Conservation (phyloP, 1,139 yeast species). For the Pichia sp. region DNA sequence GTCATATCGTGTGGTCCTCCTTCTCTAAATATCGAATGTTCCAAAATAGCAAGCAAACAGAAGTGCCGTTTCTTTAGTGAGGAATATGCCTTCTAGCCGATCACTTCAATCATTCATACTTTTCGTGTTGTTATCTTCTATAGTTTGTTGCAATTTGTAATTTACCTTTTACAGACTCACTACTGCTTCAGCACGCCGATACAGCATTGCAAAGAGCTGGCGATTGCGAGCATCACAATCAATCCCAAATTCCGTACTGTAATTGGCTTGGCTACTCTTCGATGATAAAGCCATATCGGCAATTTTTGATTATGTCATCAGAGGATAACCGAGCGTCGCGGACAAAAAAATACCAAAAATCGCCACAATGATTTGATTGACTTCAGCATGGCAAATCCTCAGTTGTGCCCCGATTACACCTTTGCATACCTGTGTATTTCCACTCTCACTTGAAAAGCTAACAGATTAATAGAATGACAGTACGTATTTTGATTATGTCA, state of each 20-base stretch:
- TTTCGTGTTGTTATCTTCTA: too few relatives aligned
- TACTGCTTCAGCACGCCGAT: too few relatives aligned
- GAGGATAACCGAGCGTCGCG: background rate
- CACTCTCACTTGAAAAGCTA: too few relatives aligned
- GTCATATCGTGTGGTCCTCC: conserved; percentile 72
- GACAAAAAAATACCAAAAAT: background rate
- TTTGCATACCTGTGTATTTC: background rate
- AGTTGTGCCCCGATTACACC: background rate
- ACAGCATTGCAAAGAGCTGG: too few relatives aligned
- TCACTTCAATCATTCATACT: too few relatives aligned
- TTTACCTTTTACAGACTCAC: too few relatives aligned
- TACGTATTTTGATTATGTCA: background rate
- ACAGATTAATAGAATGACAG: background rate
- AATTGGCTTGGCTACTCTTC: too few relatives aligned
- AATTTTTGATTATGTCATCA: background rate
- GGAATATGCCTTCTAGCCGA: conserved; percentile 29
- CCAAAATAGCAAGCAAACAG: conserved; percentile 39
- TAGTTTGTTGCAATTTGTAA: too few relatives aligned
- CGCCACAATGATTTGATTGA: background rate
- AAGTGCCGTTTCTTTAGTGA: conserved; percentile 46
- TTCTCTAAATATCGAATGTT: conserved; percentile 46
- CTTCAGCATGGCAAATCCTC: background rate
- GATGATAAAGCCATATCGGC: too few relatives aligned
- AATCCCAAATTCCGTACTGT: too few relatives aligned
- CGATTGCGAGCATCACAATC: too few relatives aligned